Conservation (phyloP, 2,329 filamentous ascomycete genomes). For the Penicillium sp. region DNA sequence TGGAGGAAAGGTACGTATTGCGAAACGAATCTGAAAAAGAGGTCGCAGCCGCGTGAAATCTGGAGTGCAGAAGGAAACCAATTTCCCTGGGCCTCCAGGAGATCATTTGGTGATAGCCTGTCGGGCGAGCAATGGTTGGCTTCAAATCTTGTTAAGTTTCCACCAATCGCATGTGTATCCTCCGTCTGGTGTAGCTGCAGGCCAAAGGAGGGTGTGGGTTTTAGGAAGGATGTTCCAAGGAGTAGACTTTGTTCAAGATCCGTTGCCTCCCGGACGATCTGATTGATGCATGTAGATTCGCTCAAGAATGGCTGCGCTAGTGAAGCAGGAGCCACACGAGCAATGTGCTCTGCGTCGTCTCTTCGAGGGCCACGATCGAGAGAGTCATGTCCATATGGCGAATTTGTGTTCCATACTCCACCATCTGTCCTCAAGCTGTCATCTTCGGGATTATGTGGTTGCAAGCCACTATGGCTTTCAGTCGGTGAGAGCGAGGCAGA, state of each 20-base stretch:
- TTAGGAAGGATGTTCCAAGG: constrained; percentile 15
- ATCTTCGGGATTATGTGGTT: not conserved
- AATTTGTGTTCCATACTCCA: not conserved
- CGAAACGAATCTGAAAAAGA: constrained; percentile 44
- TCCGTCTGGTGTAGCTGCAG: not conserved
- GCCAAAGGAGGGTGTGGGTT: constrained; percentile 10
- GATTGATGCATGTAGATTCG: constrained; percentile 12
- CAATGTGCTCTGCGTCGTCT: not conserved
- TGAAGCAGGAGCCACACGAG: not conserved
- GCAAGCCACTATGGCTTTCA: constrained; percentile 4
- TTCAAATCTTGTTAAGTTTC: not conserved
- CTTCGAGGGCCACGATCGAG: not conserved
- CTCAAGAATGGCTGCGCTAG: not conserved
- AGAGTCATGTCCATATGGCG: not conserved
- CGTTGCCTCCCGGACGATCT: constrained; percentile 18
- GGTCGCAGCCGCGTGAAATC: constrained; percentile 34
- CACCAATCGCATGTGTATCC: not conserved
- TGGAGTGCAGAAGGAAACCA: constrained; percentile 40
- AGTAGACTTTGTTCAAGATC: constrained; percentile 22
- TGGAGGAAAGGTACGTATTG: constrained; percentile 46
- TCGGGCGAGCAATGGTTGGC: constrained; percentile 7
- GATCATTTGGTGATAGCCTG: not conserved
- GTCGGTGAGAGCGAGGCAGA: constrained; percentile 4
- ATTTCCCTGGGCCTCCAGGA: constrained; percentile 22
- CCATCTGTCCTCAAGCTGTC: not conserved